Percentiles rank a stretch among this genome's conserved stretches.
Conservation (phyloP, 108 stramenopile genomes). For the Epipyxis sp. region DNA sequence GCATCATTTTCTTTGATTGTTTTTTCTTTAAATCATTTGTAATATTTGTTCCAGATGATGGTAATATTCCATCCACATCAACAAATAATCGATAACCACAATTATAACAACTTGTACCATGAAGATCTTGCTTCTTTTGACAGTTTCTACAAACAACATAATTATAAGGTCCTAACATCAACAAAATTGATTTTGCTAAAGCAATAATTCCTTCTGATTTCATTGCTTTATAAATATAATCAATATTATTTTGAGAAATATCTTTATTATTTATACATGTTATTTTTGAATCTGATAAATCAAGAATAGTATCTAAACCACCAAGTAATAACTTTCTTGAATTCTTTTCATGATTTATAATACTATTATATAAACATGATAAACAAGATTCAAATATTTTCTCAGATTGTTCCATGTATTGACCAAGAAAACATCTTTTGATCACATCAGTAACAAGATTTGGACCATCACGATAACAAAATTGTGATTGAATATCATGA, state of each 20-base stretch:
- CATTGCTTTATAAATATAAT: neutral
- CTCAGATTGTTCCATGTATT: conserved; percentile 3
- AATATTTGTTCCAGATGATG: too few species aligned
- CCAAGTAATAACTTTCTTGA: neutral
- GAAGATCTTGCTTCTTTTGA: neutral
- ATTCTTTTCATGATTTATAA: conserved; percentile 14
- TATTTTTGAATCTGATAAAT: neutral
- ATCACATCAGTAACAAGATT: neutral
- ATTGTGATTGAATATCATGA: conserved; percentile 11
- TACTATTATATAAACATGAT: neutral
- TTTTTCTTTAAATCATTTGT: too few species aligned
- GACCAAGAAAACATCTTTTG: neutral
- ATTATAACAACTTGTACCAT: conserved; percentile 5
- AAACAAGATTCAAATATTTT: conserved; percentile 7
- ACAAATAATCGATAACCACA: conserved; percentile 26
- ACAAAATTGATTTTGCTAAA: neutral
- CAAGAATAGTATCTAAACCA: conserved; percentile 6
- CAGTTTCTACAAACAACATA: conserved; percentile 24
- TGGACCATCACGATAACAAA: conserved; percentile 2
- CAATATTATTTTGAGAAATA: neutral
- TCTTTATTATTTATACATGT: neutral
- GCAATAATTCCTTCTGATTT: neutral
- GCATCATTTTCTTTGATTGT: too few species aligned
- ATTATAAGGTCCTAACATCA: conserved; percentile 24
- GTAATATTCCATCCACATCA: conserved; percentile 24